phyloP scores from a whole-genome alignment of 768 basidiomycete genomes.

The Roridomyces roridus region DNA sequence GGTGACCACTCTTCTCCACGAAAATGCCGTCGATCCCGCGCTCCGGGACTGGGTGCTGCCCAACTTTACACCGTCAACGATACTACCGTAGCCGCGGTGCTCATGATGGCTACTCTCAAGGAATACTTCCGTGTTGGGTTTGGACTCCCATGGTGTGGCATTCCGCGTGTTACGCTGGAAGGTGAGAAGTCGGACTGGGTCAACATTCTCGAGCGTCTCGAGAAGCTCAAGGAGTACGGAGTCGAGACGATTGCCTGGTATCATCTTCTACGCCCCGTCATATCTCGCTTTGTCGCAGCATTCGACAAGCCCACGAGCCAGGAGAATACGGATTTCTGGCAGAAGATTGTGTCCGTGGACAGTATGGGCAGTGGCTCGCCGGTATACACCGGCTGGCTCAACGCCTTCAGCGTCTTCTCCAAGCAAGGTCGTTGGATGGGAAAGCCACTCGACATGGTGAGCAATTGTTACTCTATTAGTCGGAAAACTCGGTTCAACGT shows the following conservation, averaged over 20 bases:
- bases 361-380: conserved; percentile 12
- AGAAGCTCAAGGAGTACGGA: conserved; percentile 27
- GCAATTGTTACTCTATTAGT: no score
- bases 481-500: no score
- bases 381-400: conserved; percentile 21
- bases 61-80: conserved; percentile 32
- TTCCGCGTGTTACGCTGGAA: conserved; percentile 14
- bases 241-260: conserved; percentile 24
- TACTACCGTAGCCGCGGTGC: conserved; percentile 28
- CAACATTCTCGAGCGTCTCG: conserved; percentile 22
- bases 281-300: background rate
- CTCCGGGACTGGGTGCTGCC: conserved; percentile 35
- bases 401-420: conserved; percentile 19
- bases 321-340: background rate
- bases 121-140: background rate
- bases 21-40: conserved; percentile 31
- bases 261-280: conserved; percentile 13
- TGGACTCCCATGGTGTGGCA: background rate
- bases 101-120: conserved; percentile 28
- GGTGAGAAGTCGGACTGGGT: conserved; percentile 30
- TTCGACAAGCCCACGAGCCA: no score
- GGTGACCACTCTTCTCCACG: conserved; percentile 31
- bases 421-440: conserved; percentile 19
- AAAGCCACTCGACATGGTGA: background rate
- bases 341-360: background rate